Evolutionary conservation across 176 grass and related monocot genomes (phyloP).

Genomic region (Aegilops bicornis): DNA sequence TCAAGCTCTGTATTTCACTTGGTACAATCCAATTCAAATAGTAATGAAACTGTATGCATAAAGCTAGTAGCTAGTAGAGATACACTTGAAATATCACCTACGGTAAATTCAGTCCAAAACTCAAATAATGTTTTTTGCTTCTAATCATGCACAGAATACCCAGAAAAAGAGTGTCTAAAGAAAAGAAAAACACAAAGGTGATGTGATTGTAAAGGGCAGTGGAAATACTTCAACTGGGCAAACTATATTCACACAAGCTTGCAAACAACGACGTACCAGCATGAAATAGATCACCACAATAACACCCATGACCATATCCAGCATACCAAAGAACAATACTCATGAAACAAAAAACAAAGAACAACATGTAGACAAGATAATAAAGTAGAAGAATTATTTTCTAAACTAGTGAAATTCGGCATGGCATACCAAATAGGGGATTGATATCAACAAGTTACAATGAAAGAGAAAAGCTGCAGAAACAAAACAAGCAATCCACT

Average conservation of each 20-base stretch:
- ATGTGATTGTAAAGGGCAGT: no score
- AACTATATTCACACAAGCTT: no score
- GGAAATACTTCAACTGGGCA: no score
- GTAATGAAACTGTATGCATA: not conserved
- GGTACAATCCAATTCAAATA: no score
- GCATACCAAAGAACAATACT: not conserved
- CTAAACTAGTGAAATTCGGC: no score
- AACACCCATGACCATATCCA: not conserved
- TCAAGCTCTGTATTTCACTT: no score
- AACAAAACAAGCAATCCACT: no score
- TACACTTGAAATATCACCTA: not conserved
- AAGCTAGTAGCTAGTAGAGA: not conserved
- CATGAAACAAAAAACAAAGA: not conserved
- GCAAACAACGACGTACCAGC: not conserved
- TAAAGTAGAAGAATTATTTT: no score
- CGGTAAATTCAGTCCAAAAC: not conserved
- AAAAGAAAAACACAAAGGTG: not conserved
- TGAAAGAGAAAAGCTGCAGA: no score
- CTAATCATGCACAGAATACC: slow-evolving; percentile 2
- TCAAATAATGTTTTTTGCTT: not conserved
- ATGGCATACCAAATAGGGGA: no score
- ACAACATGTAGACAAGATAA: no score
- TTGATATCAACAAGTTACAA: no score
- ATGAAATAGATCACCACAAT: not conserved
- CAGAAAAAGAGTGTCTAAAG: not conserved